A percentile compares a stretch with the other conserved stretches of the same genome.
phyloP scores from a whole-genome alignment of 2,329 filamentous ascomycete genomes.

The Monosporascus sp. region DNA sequence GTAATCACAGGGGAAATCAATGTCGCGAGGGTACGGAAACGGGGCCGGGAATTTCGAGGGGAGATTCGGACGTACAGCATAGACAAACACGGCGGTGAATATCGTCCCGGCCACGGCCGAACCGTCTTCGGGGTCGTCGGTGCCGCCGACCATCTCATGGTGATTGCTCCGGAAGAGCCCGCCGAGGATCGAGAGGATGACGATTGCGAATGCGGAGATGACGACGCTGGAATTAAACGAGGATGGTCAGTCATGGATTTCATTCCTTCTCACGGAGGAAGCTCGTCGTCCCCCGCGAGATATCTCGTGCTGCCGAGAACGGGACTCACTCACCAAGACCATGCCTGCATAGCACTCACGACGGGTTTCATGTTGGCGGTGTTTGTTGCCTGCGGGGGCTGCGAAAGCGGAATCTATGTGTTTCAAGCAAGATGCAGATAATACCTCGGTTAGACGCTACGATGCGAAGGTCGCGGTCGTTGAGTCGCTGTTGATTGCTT shows the following conservation, averaged over 20 bases:
- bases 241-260: constrained; percentile 1
- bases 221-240: constrained; percentile 57
- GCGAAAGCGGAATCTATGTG: neutral
- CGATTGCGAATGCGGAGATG: constrained; percentile 59
- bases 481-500: neutral
- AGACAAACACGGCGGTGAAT: constrained; percentile 83
- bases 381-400: constrained; percentile 1
- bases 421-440: neutral
- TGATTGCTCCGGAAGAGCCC: constrained; percentile 74
- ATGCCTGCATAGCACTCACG: constrained; percentile 86
- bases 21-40: no score
- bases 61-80: constrained; percentile 60
- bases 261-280: neutral
- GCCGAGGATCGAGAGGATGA: constrained; percentile 60
- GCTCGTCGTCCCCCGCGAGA: neutral
- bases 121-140: constrained; percentile 66
- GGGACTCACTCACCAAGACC: constrained; percentile 70
- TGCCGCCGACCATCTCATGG: constrained; percentile 76
- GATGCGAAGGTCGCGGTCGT: constrained; percentile 2
- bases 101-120: constrained; percentile 76
- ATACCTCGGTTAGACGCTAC: neutral
- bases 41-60: neutral
- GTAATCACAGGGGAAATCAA: no score
- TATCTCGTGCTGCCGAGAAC: constrained; percentile 1
- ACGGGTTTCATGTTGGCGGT: constrained; percentile 80